Conservation (phyloP, 129 eudicot genomes). For the Rutidosis leptorrhynchoides region DNA sequence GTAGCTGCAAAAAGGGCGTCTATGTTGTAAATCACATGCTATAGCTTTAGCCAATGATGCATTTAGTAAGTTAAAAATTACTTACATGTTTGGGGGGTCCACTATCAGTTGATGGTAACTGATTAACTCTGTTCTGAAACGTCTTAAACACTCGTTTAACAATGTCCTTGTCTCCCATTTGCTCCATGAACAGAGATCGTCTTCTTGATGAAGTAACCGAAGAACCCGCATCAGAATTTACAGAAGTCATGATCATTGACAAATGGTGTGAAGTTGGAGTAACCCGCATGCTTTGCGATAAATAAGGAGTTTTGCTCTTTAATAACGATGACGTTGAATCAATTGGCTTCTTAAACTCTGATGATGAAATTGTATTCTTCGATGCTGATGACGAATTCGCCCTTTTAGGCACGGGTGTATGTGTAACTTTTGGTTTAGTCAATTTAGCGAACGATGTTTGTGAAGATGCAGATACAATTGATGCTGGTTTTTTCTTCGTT, state of each 20-base stretch:
- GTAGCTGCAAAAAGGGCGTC: too few species aligned
- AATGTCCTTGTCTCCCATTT: conserved; percentile 95
- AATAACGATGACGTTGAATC: conserved; percentile 37
- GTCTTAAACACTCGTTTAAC: too few species aligned
- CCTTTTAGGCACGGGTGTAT: conserved; percentile 16
- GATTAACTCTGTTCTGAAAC: too few species aligned
- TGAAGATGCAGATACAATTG: conserved; percentile 49
- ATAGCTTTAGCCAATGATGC: too few species aligned
- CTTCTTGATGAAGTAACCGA: conserved; percentile 45
- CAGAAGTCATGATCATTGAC: conserved; percentile 61
- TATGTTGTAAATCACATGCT: too few species aligned
- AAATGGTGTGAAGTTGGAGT: conserved; percentile 62
- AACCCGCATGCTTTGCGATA: conserved; percentile 38
- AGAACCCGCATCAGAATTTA: conserved; percentile 47
- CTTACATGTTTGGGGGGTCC: too few species aligned
- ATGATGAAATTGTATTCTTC: conserved; percentile 8
- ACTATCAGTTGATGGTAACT: too few species aligned
- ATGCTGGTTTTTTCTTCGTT: conserved; percentile 46
- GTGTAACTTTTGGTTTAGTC: conserved; percentile 43
- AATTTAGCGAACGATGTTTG: conserved; percentile 38
- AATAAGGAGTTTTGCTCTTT: conserved; percentile 41
- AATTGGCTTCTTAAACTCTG: conserved; percentile 25
- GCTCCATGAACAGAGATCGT: conserved; percentile 84
- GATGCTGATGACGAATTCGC: too few species aligned
- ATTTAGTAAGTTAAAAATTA: too few species aligned